Evolutionary conservation across 169 alveolate species (phyloP), one percentile per base, ranked within the genome.

Genomic region (Eimeria tenella): DNA sequence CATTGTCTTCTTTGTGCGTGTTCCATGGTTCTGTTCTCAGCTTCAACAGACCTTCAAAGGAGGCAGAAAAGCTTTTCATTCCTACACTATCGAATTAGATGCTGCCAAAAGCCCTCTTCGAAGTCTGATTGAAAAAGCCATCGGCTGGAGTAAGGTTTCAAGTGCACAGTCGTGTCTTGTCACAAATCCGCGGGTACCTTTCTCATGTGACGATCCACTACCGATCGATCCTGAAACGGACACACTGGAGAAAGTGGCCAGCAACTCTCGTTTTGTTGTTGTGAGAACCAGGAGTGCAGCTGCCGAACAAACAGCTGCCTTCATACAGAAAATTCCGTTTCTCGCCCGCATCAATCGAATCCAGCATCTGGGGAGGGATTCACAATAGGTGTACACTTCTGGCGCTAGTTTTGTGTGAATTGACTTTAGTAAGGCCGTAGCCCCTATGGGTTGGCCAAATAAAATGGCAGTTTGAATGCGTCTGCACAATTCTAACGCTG

Each of bases 341-440:
- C 90, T 83, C 52, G 58, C 90, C 49, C 73, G 75, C 75, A 83
- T 83, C 31, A 83, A 31, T 19, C 73, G 90, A 25, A 42, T 83
- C 5, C 88, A 79, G 55, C 10, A 79, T 79, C 63, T 79, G 88
- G 53, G 88, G 11, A 71, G 53, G n/a, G 11, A 15, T 62, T 79
- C 88, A 68, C 70, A 31, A 31, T 31, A 31, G 42, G 42, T 31
- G 42, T 31, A 31, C 2, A 31, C 42, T 31, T 31, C 42, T 31
- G 42, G 42, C 42, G 42, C 42, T 31, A 31, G 2, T 31, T 31
- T 31, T 31, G 42, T 31, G 42, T 31, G 2, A 31, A 31, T 31
- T 31, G 42, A 31, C 42, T 31, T 31, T 31, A 31, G 42, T 31
- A 31, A 31, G 42, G 42, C 42, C 42, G 4, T 31, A 31, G 42